Percentiles rank a stretch among this genome's conserved stretches.
phyloP scores from a whole-genome alignment of 257 asterid genomes.

The Echium plantagineum region DNA sequence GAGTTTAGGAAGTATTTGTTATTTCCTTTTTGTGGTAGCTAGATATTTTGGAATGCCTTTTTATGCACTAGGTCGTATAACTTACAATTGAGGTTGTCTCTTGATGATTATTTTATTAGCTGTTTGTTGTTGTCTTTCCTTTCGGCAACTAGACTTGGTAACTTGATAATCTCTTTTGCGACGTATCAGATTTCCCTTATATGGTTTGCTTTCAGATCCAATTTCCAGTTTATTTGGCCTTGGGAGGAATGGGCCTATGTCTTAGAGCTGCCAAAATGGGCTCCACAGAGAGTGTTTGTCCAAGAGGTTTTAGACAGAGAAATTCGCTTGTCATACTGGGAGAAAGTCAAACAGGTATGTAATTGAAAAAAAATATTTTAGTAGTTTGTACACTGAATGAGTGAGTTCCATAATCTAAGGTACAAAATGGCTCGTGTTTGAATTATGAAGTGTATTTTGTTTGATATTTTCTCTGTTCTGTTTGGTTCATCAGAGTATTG shows the following conservation, averaged over 20 bases:
- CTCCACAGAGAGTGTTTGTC: constrained; percentile 92
- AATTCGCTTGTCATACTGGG: constrained; percentile 94
- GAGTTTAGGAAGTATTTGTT: too few species aligned
- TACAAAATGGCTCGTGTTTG: neutral
- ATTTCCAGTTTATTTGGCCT: constrained; percentile 99
- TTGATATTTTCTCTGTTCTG: neutral
- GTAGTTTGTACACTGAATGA: neutral
- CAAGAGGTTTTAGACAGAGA: constrained; percentile 98
- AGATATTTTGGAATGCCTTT: too few species aligned
- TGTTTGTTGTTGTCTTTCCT: neutral
- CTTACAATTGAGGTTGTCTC: too few species aligned
- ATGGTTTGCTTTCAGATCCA: constrained; percentile 48
- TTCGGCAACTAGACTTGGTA: neutral
- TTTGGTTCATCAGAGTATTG: constrained; percentile 56
- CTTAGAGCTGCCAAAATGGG: constrained; percentile 95
- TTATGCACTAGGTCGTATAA: too few species aligned
- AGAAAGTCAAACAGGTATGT: constrained; percentile 85
- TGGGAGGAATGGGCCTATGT: constrained; percentile 99
- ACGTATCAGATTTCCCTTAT: neutral
- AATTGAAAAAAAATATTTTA: neutral
- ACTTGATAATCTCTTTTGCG: neutral
- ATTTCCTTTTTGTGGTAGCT: too few species aligned
- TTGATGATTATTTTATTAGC: neutral
- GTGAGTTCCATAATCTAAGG: neutral
- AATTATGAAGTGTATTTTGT: too few species aligned